Conservation (phyloP, 164 flowering plant species). For the Paratinospora sagittata region DNA sequence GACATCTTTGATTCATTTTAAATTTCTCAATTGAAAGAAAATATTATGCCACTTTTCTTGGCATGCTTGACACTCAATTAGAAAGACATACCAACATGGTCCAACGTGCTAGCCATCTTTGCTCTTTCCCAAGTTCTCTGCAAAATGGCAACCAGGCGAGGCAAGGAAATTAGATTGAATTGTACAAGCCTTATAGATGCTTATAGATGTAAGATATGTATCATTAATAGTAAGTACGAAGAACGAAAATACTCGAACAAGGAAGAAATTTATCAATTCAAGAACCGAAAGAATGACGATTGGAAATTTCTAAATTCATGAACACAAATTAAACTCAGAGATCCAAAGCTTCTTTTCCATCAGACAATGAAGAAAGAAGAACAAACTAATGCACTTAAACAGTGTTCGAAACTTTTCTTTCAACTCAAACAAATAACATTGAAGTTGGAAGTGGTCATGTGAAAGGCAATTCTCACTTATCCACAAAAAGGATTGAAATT, state of each 20-base stretch:
- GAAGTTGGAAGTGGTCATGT: background rate
- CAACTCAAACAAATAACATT: background rate
- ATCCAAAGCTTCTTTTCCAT: background rate
- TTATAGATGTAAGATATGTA: background rate
- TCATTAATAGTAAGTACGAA: background rate
- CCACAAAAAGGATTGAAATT: too few relatives aligned
- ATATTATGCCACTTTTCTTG: background rate
- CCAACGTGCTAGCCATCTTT: conserved; percentile 67
- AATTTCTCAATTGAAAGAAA: background rate
- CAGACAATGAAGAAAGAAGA: background rate
- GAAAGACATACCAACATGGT: conserved; percentile 54
- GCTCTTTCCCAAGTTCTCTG: conserved; percentile 99
- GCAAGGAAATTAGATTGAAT: conserved; percentile 3
- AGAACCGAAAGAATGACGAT: too few relatives aligned
- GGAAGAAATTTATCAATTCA: background rate
- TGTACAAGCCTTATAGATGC: background rate
- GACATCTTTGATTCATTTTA: background rate
- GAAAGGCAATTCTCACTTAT: too few relatives aligned
- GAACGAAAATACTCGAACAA: too few relatives aligned
- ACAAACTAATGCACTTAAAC: background rate
- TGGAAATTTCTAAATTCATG: background rate
- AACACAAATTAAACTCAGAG: background rate
- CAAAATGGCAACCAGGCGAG: conserved; percentile 8
- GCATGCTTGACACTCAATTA: background rate
- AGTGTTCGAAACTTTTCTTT: background rate